phyloP scores from a whole-genome alignment of 2,329 filamentous ascomycete species.

The Colletotrichum chlorophyti region DNA sequence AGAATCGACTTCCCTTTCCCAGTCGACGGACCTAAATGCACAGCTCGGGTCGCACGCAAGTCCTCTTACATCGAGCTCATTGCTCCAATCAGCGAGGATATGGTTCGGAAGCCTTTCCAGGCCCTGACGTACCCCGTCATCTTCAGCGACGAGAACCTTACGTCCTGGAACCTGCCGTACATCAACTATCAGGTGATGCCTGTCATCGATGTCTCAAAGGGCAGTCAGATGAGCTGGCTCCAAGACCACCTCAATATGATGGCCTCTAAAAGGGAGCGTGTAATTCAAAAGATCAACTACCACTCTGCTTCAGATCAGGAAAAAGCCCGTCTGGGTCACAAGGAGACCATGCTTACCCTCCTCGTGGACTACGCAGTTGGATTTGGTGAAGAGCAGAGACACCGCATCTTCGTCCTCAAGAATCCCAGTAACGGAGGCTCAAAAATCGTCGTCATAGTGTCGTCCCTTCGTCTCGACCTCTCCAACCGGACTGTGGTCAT shows the following conservation, averaged over 20 bases:
- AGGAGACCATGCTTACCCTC: background rate
- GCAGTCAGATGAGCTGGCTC: conserved; percentile 42
- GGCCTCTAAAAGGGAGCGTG: background rate
- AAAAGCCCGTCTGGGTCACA: conserved; percentile 34
- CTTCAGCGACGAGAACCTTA: too few species aligned
- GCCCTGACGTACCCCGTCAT: conserved; percentile 49
- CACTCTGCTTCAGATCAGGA: conserved; percentile 45
- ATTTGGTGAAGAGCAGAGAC: background rate
- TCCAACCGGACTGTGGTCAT: conserved; percentile 48
- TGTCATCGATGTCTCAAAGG: conserved; percentile 36
- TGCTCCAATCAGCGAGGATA: conserved; percentile 39
- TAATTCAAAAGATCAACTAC: conserved; percentile 15
- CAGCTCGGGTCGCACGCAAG: conserved; percentile 48
- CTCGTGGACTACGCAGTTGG: background rate
- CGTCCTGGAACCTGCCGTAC: background rate
- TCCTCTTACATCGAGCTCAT: conserved; percentile 52
- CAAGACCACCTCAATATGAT: background rate
- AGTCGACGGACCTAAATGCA: conserved; percentile 40
- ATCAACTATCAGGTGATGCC: conserved; percentile 32
- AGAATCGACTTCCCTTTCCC: conserved; percentile 47
- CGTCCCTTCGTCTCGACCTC: conserved; percentile 50
- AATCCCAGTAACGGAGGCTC: conserved; percentile 43
- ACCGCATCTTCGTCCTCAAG: background rate
- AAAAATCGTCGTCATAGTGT: conserved; percentile 48
- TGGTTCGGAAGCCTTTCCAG: conserved; percentile 26